Base-by-base conservation (phyloP, 805 yeast genomes). In the Ogataea ganodermae region DNA sequence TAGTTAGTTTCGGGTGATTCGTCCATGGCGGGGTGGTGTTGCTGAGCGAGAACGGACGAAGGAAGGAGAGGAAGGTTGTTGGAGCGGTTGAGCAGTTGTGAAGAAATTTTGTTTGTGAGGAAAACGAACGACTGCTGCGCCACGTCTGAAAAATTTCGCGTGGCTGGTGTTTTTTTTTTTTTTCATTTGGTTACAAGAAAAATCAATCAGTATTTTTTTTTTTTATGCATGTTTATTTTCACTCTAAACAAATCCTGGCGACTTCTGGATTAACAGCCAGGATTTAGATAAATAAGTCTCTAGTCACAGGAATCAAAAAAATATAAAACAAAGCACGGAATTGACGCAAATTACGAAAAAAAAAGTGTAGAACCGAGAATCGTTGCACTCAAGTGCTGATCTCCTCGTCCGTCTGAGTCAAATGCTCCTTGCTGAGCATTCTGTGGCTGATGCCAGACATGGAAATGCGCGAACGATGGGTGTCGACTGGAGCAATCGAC, bases 401-500 rank as follows among this genome's bases (percentile, higher is more conserved):
- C 16, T 38, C 42, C 42, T 38, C 42, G 23, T 38, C 42, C 3
- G 42, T 17, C 13, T 26, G 24, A 13, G 13, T n/a, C 8, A 6
- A n/a, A 4, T 23, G 31, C 14, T 36, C 31, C n/a, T 5, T 13
- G 26, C 39, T 13, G 24, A 24, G 14, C 4, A 23, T n/a, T 38
- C 42, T 38, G 12, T 38, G 42, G 23, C 42, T 27, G 32, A 38
- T 10, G 10, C 36, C 36, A 9, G 36, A 33, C 10, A 38, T 10
- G 5, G 42, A 38, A 24, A 38, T 38, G 3, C 42, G 22, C 9
- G 42, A 38, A 8, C 42, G 31, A 13, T 24, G 31, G 23, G 42
- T 38, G 24, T 32, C 40, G 12, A 37, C 31, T 23, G 58, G 54
- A 18, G 45, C 37, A 28, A 54, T 44, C 24, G 56, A 46, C 38